These are phyloP conservation scores for Kluyveromyces lactis DNA, from an alignment of 805 yeast genomes.

Conservation along the genomic window DNA sequence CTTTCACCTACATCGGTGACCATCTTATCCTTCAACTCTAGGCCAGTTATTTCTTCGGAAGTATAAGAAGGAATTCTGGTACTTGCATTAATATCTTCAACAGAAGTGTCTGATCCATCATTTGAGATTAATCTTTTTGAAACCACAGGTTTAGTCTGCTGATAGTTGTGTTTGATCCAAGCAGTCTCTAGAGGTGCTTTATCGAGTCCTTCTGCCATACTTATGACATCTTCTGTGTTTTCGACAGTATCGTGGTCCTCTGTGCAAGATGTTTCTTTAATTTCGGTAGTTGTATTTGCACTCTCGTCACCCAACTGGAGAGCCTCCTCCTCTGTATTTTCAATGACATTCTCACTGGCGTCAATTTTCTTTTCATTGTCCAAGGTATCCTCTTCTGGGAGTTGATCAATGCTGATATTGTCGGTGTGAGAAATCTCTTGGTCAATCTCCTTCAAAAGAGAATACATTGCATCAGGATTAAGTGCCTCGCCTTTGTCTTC, in stretches of 20 bases:
- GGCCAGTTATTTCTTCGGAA: conserved; percentile 7
- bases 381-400: too few species aligned
- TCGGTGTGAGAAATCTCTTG: conserved; percentile 19
- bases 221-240: not conserved
- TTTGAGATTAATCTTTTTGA: not conserved
- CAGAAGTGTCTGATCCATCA: conserved; percentile 4
- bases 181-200: not conserved
- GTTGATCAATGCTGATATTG: conserved; percentile 5
- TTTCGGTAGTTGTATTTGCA: too few species aligned
- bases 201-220: not conserved
- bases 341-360: too few species aligned
- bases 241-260: not conserved
- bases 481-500: not conserved
- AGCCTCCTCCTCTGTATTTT: too few species aligned
- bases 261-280: too few species aligned
- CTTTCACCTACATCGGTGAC: conserved; percentile 11
- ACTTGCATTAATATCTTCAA: not conserved
- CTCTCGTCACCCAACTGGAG: too few species aligned
- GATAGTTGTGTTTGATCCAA: conserved; percentile 1
- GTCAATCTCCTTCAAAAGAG: conserved; percentile 25
- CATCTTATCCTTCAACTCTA: conserved; percentile 11
- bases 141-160: not conserved
- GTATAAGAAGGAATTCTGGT: not conserved
- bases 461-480: conserved; percentile 18
- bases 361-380: too few species aligned